Evolutionary conservation across 768 basidiomycete genomes (phyloP).

Genomic region (Agrocybe pediades): DNA sequence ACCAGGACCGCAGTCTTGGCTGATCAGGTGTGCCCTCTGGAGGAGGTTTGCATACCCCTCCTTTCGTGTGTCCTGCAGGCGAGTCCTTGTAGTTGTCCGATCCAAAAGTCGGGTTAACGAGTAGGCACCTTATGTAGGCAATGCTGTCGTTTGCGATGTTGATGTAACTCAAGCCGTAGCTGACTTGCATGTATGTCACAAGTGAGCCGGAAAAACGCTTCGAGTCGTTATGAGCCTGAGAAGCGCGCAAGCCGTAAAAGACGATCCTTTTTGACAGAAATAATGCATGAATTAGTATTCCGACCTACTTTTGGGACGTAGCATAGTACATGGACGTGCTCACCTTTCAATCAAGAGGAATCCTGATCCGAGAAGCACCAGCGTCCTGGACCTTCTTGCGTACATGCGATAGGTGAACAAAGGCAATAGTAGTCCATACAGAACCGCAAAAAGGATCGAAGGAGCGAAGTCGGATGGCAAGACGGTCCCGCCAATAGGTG

Average conservation of each 20-base stretch:
- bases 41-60: conserved; percentile 21
- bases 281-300: background rate
- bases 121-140: conserved; percentile 35
- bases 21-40: conserved; percentile 31
- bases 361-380: conserved; percentile 34
- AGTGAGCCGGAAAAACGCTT: conserved; percentile 23
- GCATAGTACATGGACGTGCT: background rate
- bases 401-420: conserved; percentile 34
- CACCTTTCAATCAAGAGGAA: conserved; percentile 40
- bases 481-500: conserved; percentile 44
- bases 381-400: conserved; percentile 34
- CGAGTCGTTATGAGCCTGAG: conserved; percentile 20
- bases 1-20: conserved; percentile 25
- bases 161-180: conserved; percentile 35
- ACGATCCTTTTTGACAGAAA: no score
- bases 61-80: conserved; percentile 26
- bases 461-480: conserved; percentile 41
- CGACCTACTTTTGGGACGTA: no score
- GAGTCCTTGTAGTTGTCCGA: conserved; percentile 29
- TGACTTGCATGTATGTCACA: conserved; percentile 30
- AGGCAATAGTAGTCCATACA: conserved; percentile 39
- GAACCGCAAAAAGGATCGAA: conserved; percentile 40
- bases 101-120: conserved; percentile 41
- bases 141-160: conserved; percentile 35
- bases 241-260: conserved; percentile 32